Conservation (phyloP, 768 basidiomycete species). For the Mycena alexandri region DNA sequence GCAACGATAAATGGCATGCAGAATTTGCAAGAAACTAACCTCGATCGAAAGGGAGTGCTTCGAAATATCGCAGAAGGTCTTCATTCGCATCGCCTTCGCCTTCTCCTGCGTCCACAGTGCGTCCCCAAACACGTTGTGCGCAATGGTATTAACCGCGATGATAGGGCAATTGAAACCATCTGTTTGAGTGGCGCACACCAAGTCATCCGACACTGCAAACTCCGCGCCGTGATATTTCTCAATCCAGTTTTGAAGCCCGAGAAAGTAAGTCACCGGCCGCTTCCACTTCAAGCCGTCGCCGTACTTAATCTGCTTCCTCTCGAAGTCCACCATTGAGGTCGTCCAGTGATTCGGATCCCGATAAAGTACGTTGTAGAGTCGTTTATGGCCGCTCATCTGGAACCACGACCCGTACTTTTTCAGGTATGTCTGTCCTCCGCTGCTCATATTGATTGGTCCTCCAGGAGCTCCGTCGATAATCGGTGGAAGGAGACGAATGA, state of each 20-base stretch:
- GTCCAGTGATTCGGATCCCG: no score
- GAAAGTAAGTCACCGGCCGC: no score
- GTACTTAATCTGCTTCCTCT: no score
- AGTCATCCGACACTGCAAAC: slow-evolving; percentile 4
- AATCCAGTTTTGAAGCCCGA: no score
- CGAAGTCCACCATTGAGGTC: no score
- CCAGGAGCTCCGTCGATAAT: no score
- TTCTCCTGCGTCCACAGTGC: slow-evolving; percentile 23
- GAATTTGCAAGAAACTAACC: no score
- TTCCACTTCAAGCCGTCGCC: no score
- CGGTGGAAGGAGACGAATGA: no score
- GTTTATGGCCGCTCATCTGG: background rate
- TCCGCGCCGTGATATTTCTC: no score
- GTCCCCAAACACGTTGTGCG: slow-evolving; percentile 30
- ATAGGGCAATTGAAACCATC: slow-evolving; percentile 35
- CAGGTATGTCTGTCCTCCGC: slow-evolving; percentile 4
- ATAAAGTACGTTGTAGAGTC: slow-evolving; percentile 3
- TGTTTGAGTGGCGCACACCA: slow-evolving; percentile 23
- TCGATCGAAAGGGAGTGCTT: slow-evolving; percentile 3
- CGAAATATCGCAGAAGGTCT: slow-evolving; percentile 22
- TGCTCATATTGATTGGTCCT: no score
- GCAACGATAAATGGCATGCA: no score
- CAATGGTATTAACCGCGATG: slow-evolving; percentile 31
- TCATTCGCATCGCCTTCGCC: slow-evolving; percentile 6
- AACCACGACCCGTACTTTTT: slow-evolving; percentile 13